A percentile compares a stretch with the other conserved stretches of the same genome.
Conservation (phyloP, 2,329 filamentous ascomycete genomes). For the Ascosphaera pollenicola region DNA sequence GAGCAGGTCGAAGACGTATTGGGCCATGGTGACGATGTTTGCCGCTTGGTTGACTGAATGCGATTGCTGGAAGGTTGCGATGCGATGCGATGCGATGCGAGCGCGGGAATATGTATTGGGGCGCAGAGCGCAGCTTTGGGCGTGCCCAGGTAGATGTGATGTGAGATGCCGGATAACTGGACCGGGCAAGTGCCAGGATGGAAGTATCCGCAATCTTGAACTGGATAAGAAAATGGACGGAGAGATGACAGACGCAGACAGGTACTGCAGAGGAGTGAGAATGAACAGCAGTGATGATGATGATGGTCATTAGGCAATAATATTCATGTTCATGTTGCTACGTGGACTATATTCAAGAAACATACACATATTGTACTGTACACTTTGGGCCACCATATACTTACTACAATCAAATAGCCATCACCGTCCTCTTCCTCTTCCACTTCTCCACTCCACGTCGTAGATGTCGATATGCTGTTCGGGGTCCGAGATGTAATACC, state of each 20-base stretch:
- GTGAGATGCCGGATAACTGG: too few relatives aligned
- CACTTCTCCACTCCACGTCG: neutral
- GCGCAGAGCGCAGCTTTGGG: neutral
- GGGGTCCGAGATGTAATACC: neutral
- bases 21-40: conserved; percentile 37
- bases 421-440: neutral
- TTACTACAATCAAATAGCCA: neutral
- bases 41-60: neutral
- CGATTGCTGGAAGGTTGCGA: neutral
- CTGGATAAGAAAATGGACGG: neutral
- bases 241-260: too few relatives aligned
- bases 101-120: neutral
- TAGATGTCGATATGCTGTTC: neutral
- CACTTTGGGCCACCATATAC: too few relatives aligned
- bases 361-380: too few relatives aligned
- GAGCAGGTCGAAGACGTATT: conserved; percentile 68
- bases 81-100: too few relatives aligned
- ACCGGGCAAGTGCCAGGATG: too few relatives aligned
- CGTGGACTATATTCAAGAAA: too few relatives aligned
- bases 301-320: too few relatives aligned
- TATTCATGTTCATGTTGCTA: too few relatives aligned
- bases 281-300: neutral
- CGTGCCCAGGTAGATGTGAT: too few relatives aligned
- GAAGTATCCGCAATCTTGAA: too few relatives aligned
- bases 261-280: too few relatives aligned